These are phyloP conservation scores for Rauvolfia tetraphylla DNA, from an alignment of 257 asterid genomes.

Conservation along the genomic window DNA sequence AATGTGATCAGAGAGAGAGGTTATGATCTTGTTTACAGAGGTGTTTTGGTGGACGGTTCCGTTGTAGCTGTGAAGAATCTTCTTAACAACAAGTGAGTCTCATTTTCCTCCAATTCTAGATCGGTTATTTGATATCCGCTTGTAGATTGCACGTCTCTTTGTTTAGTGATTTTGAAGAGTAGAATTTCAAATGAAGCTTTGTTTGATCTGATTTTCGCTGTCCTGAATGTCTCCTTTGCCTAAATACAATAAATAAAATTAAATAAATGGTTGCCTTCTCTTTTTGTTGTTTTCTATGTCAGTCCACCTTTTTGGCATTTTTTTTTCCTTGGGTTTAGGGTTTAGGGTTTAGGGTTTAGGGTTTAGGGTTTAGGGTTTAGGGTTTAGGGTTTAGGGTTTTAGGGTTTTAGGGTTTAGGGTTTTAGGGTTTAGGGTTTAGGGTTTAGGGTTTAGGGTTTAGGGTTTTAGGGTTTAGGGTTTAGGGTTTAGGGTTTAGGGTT, in stretches of 20 bases:
- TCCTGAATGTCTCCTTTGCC: slow-evolving; percentile 30
- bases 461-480: too few species aligned
- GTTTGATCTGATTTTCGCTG: slow-evolving; percentile 47
- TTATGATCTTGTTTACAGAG: slow-evolving; percentile 74
- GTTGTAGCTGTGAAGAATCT: slow-evolving; percentile 78
- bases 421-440: too few species aligned
- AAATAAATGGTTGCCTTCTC: slow-evolving; percentile 35
- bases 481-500: too few species aligned
- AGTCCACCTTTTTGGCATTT: slow-evolving; percentile 19
- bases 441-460: too few species aligned
- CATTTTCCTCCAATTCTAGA: neutral
- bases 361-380: too few species aligned
- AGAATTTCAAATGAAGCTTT: slow-evolving; percentile 29
- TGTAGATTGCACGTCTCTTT: slow-evolving; percentile 8
- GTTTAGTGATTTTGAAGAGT: slow-evolving; percentile 20
- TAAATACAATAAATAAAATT: slow-evolving; percentile 5
- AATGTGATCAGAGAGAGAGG: slow-evolving; percentile 91
- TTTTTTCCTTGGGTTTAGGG: too few species aligned
- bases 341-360: too few species aligned
- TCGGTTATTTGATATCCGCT: neutral
- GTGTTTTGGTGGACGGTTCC: slow-evolving; percentile 55
- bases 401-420: too few species aligned
- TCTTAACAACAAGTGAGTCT: slow-evolving; percentile 66
- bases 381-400: too few species aligned
- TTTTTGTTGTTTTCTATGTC: slow-evolving; percentile 23